Conservation (phyloP, 1,284 basidiomycete species). For the Uromyces viciae-fabae region DNA sequence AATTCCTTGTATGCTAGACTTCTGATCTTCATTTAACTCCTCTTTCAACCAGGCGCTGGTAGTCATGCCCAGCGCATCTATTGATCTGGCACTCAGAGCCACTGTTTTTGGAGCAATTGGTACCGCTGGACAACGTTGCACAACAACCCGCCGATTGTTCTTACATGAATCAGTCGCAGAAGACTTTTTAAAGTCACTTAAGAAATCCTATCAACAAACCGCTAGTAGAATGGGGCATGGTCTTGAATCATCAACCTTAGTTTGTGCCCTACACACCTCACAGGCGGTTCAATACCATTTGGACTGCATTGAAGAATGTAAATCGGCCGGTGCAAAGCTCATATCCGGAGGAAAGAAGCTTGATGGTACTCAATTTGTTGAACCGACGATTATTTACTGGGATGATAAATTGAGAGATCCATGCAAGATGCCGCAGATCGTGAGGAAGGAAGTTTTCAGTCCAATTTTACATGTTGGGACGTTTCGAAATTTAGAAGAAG, state of each 20-base stretch:
- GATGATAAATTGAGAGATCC: constrained; percentile 59
- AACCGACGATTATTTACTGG: constrained; percentile 70
- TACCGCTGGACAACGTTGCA: constrained; percentile 91
- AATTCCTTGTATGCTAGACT: not conserved
- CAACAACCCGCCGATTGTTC: constrained; percentile 82
- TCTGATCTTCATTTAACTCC: not conserved
- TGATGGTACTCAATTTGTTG: constrained; percentile 65
- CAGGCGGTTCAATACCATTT: constrained; percentile 67
- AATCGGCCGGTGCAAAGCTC: constrained; percentile 69
- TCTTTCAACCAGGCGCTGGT: constrained; percentile 68
- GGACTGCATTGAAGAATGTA: constrained; percentile 65
- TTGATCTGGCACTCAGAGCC: constrained; percentile 77
- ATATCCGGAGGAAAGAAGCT: constrained; percentile 63
- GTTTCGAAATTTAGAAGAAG: constrained; percentile 84
- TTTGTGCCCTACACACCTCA: constrained; percentile 78
- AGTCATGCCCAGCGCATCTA: constrained; percentile 86
- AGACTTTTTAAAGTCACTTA: constrained; percentile 70
- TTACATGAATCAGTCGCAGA: constrained; percentile 75
- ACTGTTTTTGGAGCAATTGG: constrained; percentile 92
- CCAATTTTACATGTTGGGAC: constrained; percentile 80
- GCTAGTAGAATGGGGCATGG: constrained; percentile 70
- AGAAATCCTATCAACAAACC: constrained; percentile 65
- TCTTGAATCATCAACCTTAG: constrained; percentile 66
- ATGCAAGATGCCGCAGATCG: constrained; percentile 63
- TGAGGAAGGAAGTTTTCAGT: constrained; percentile 79